phyloP scores from a whole-genome alignment of 495 filamentous ascomycete species.

The Trichoderma virens region DNA sequence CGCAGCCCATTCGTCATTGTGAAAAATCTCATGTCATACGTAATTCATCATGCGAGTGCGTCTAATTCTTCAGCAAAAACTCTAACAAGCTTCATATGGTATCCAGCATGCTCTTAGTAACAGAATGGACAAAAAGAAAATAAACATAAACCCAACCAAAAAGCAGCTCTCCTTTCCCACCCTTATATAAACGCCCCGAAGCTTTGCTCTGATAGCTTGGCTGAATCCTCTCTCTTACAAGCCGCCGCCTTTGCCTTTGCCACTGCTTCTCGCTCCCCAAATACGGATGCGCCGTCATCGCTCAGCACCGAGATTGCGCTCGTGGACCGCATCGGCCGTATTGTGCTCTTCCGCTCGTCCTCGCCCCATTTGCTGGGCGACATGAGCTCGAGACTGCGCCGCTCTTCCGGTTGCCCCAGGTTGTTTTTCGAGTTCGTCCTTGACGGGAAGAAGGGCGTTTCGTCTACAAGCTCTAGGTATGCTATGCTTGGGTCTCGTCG shows the following conservation, averaged over 20 bases:
- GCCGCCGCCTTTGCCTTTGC: not conserved
- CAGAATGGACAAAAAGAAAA: not conserved
- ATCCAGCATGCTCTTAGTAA: not conserved
- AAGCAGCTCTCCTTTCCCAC: not conserved
- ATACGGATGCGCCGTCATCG: not conserved
- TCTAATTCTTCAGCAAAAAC: too few relatives aligned
- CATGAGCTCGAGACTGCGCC: not conserved
- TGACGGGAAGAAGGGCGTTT: slow-evolving; percentile 3
- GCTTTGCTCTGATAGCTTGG: slow-evolving; percentile 1
- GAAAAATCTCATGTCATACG: too few relatives aligned
- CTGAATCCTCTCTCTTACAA: slow-evolving; percentile 3
- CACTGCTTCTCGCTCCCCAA: not conserved
- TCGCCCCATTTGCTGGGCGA: slow-evolving; percentile 8
- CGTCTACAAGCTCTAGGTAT: slow-evolving; percentile 1
- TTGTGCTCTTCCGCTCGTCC: slow-evolving; percentile 4
- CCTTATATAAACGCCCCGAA: slow-evolving; percentile 6
- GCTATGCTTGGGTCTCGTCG: not conserved
- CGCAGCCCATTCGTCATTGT: too few relatives aligned
- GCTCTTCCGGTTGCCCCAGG: slow-evolving; percentile 2
- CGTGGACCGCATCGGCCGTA: not conserved
- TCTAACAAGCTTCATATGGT: too few relatives aligned
- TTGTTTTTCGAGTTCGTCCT: not conserved
- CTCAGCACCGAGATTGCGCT: not conserved
- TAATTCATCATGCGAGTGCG: too few relatives aligned
- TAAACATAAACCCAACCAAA: not conserved